These are phyloP conservation scores for Fusarium napiforme DNA, from an alignment of 2,329 filamentous ascomycete species.

Conservation along the genomic window DNA sequence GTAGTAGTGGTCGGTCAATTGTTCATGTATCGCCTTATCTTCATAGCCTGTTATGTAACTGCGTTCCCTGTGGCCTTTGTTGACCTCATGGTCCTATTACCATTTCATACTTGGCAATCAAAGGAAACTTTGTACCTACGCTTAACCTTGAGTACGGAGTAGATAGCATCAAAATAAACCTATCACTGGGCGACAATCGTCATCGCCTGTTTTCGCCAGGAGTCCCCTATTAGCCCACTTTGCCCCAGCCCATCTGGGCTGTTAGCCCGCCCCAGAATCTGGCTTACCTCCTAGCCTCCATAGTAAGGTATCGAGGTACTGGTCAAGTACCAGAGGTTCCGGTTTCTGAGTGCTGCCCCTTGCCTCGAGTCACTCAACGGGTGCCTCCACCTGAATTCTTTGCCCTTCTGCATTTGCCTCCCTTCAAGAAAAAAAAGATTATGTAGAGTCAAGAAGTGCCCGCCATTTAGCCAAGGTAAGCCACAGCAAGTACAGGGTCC, in stretches of 20 bases:
- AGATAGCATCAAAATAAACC: background rate
- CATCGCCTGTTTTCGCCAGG: background rate
- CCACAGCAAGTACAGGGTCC: background rate
- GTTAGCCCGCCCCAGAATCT: conserved; percentile 27
- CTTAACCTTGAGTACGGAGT: background rate
- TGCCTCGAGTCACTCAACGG: background rate
- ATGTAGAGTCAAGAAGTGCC: conserved; percentile 7
- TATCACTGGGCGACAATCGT: conserved; percentile 10
- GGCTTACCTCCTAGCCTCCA: background rate
- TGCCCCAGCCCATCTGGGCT: conserved; percentile 15
- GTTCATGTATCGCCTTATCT: background rate
- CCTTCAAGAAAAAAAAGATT: conserved; percentile 13
- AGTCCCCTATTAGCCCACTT: conserved; percentile 12
- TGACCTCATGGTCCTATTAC: background rate
- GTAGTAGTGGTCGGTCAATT: background rate
- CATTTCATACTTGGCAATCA: background rate
- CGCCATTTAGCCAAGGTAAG: background rate
- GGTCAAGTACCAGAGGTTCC: conserved; percentile 16
- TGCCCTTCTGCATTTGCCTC: conserved; percentile 24
- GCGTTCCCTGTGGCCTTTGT: background rate
- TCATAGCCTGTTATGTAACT: background rate
- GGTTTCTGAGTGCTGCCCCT: conserved; percentile 14
- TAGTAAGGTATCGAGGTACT: conserved; percentile 10
- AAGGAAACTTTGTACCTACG: background rate
- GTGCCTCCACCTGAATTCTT: conserved; percentile 22